A percentile compares a stretch with the other conserved stretches of the same genome.
These are phyloP conservation scores for Gillenia trifoliata DNA, from an alignment of 306 rosid genomes.

Conservation along the genomic window DNA sequence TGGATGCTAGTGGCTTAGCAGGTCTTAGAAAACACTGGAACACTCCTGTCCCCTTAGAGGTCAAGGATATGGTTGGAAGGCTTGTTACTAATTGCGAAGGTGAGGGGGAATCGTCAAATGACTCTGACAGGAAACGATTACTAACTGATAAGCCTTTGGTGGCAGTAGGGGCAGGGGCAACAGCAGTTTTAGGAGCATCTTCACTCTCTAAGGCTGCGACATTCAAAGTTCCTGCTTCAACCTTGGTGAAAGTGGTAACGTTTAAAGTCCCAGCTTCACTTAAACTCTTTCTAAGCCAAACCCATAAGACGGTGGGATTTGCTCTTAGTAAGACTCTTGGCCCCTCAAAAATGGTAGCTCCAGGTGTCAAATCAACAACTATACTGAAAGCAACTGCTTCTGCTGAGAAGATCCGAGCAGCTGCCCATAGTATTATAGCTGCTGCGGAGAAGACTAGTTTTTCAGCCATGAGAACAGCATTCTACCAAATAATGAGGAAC, in stretches of 20 bases:
- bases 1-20: slow-evolving; percentile 60
- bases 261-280: slow-evolving; percentile 51
- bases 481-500: slow-evolving; percentile 81
- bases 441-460: slow-evolving; percentile 71
- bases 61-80: slow-evolving; percentile 49
- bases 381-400: slow-evolving; percentile 57
- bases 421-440: slow-evolving; percentile 65
- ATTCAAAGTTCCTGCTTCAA: slow-evolving; percentile 3
- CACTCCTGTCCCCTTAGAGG: slow-evolving; percentile 52
- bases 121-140: slow-evolving; percentile 34
- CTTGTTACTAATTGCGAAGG: slow-evolving; percentile 36
- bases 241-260: slow-evolving; percentile 5
- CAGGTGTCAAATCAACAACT: slow-evolving; percentile 56
- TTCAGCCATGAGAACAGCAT: slow-evolving; percentile 74
- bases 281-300: slow-evolving; percentile 47
- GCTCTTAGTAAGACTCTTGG: slow-evolving; percentile 34
- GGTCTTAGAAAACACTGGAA: slow-evolving; percentile 86
- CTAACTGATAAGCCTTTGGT: slow-evolving; percentile 55
- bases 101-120: slow-evolving; percentile 31
- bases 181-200: slow-evolving; percentile 72
- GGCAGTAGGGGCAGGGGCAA: slow-evolving; percentile 84
- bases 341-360: slow-evolving; percentile 51
- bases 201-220: slow-evolving; percentile 54
- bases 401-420: slow-evolving; percentile 70
- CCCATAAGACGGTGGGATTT: slow-evolving; percentile 48